These are phyloP conservation scores for Curvularia lunata DNA, from an alignment of 2,329 filamentous ascomycete genomes.

Conservation along the genomic window DNA sequence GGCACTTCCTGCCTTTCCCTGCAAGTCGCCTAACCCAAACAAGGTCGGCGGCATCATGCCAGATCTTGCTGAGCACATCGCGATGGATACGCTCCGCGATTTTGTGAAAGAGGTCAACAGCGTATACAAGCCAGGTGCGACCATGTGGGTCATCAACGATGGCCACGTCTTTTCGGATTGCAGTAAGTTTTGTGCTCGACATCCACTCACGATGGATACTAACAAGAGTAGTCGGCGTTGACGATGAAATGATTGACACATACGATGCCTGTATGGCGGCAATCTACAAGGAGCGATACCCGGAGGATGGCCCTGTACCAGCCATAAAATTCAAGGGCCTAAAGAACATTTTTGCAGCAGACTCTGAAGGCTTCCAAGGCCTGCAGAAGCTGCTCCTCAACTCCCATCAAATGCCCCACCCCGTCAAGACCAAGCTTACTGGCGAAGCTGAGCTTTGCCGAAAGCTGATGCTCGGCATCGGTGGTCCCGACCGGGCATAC, in stretches of 20 bases:
- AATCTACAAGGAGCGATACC: slow-evolving; percentile 45
- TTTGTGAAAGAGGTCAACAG: slow-evolving; percentile 51
- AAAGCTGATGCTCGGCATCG: slow-evolving; percentile 38
- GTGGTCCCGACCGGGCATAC: slow-evolving; percentile 32
- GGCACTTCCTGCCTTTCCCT: slow-evolving; percentile 64
- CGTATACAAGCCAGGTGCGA: slow-evolving; percentile 51
- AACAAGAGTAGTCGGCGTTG: slow-evolving; percentile 49
- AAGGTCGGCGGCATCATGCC: slow-evolving; percentile 61
- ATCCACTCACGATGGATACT: not conserved
- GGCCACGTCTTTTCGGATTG: slow-evolving; percentile 53
- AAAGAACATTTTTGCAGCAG: slow-evolving; percentile 39
- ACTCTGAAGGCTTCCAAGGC: slow-evolving; percentile 32
- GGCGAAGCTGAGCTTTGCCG: slow-evolving; percentile 40
- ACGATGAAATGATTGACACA: slow-evolving; percentile 52
- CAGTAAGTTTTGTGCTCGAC: slow-evolving; percentile 34
- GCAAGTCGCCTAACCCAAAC: slow-evolving; percentile 64
- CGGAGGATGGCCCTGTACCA: slow-evolving; percentile 27
- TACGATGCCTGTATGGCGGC: slow-evolving; percentile 50
- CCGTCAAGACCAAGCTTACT: slow-evolving; percentile 39
- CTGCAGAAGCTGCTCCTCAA: slow-evolving; percentile 29
- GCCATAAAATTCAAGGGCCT: slow-evolving; percentile 39
- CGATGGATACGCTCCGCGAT: slow-evolving; percentile 50
- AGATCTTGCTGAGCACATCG: slow-evolving; percentile 54
- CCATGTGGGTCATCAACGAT: slow-evolving; percentile 54
- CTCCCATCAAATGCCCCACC: slow-evolving; percentile 35